A percentile compares a stretch with the other conserved stretches of the same genome.
Conservation (phyloP, 2,329 filamentous ascomycete genomes). For the Colletotrichum cordylinicola region DNA sequence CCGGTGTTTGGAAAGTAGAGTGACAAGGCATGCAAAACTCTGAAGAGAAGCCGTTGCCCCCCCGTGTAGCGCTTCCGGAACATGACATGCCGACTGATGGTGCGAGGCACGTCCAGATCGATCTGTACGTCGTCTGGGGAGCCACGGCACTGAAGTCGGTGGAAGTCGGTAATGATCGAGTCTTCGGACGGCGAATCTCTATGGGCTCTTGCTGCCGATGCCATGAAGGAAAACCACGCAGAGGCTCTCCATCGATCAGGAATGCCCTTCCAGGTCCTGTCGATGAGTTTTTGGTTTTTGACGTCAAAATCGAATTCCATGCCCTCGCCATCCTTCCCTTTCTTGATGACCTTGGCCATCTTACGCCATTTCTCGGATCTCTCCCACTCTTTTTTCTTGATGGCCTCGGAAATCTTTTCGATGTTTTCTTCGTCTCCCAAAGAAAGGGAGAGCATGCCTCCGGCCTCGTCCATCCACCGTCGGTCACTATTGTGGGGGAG, state of each 20-base stretch:
- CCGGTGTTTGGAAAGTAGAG: slow-evolving; percentile 90
- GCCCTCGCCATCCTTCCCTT: slow-evolving; percentile 58
- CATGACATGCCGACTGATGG: slow-evolving; percentile 96
- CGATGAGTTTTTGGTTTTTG: slow-evolving; percentile 82
- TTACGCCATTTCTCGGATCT: slow-evolving; percentile 71
- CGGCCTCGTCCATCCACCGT: slow-evolving; percentile 67
- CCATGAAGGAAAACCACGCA: slow-evolving; percentile 94
- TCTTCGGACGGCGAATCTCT: slow-evolving; percentile 70
- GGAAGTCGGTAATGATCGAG: slow-evolving; percentile 74
- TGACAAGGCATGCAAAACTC: slow-evolving; percentile 89
- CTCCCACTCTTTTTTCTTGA: slow-evolving; percentile 68
- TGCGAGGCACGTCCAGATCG: slow-evolving; percentile 93
- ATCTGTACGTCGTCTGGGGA: slow-evolving; percentile 96
- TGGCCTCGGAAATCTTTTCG: slow-evolving; percentile 56
- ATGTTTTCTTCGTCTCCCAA: slow-evolving; percentile 64
- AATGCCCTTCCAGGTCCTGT: slow-evolving; percentile 97
- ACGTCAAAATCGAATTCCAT: slow-evolving; percentile 81
- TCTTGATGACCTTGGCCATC: slow-evolving; percentile 65
- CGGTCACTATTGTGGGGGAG: slow-evolving; percentile 67
- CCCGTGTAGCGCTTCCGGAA: slow-evolving; percentile 91
- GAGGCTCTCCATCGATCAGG: slow-evolving; percentile 93
- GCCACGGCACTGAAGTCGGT: slow-evolving; percentile 72
- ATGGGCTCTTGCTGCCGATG: slow-evolving; percentile 73
- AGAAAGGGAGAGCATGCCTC: slow-evolving; percentile 69
- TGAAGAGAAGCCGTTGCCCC: slow-evolving; percentile 89